These are phyloP conservation scores for Paramecium biaurelia DNA, from an alignment of 73 alveolate species.

Conservation along the genomic window DNA sequence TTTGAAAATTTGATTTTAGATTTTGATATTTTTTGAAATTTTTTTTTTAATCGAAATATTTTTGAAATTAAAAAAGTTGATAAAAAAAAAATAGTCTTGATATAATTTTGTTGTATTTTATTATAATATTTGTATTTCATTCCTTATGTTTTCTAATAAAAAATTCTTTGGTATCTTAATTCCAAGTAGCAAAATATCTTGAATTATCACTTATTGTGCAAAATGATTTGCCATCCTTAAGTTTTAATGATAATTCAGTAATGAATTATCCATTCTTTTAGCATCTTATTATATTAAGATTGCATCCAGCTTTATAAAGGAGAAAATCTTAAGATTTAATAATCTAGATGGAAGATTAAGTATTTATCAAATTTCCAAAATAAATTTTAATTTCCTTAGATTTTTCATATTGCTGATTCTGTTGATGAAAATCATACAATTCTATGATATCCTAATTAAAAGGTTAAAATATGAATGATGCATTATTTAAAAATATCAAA, in stretches of 20 bases:
- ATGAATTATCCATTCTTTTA: not conserved
- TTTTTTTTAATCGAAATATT: too few relatives aligned
- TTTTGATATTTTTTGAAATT: too few relatives aligned
- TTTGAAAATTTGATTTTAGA: too few relatives aligned
- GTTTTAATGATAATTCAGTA: not conserved
- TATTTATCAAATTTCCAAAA: not conserved
- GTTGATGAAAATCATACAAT: not conserved
- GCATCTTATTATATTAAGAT: not conserved
- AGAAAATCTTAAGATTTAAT: not conserved
- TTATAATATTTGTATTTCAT: too few relatives aligned
- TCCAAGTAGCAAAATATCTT: not conserved
- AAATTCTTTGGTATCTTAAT: not conserved
- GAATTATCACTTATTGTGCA: not conserved
- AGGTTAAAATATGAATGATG: not conserved
- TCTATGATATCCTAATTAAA: not conserved
- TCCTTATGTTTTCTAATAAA: not conserved
- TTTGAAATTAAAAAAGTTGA: too few relatives aligned
- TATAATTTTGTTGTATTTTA: too few relatives aligned
- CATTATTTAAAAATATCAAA: too few relatives aligned
- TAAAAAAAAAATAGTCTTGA: too few relatives aligned
- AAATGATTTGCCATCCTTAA: not conserved
- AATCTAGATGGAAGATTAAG: not conserved
- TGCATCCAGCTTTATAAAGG: not conserved
- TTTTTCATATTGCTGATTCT: too few relatives aligned
- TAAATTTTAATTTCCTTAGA: not conserved